Base-by-base conservation (phyloP, 768 basidiomycete species). In the Cystofilobasidium ferigula region DNA sequence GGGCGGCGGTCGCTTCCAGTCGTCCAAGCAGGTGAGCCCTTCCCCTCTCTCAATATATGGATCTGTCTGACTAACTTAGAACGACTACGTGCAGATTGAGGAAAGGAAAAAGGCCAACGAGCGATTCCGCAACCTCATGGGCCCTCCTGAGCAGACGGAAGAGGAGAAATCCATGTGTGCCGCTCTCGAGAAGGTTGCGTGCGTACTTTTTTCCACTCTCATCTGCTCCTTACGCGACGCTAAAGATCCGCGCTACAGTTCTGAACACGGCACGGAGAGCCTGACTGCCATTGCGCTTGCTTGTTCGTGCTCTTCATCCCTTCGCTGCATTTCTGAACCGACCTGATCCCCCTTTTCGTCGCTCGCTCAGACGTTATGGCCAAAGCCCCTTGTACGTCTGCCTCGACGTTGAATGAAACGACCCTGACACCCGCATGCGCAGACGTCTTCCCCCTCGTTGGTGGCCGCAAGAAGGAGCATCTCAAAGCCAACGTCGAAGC, bases 1-100 rank as follows among this genome's bases (percentile, higher is more conserved):
- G 22, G 69, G 69, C 6, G 63, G 64, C 14, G 70, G 70, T n/a
- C 42, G 67, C 20, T 38, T 69, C 8, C 67, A 66, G 54, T 59
- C 63, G 26, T 45, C 57, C 30, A 62, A 57, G 45, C 70, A 70
- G 67, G 62, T 70, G 20, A 3, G 68, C 64, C 22, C 1, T 0
- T 6, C 12, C 12, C 12, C 38, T 61, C 28, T 32, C 20, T 2
- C 45, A 4, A n/a, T 6, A n/a, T 56, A 34, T 56, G 20, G 53
- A 30, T 56, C 24, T 24, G 16, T 34, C 16, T 8, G 22, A 28
- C 16, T 26, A 13, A 24, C n/a, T 16, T 45, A 8, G 20, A 30
- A n/a, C n/a, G n/a, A n/a, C n/a, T n/a, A n/a, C n/a, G n/a, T n/a
- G n/a, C 40, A 64, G 56, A 40, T 64, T 18, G 63, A 64, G 34